Evolutionary conservation across 768 basidiomycete genomes (phyloP), one percentile per base, ranked within the genome.

Genomic region (Kwoniella dejecticola): DNA sequence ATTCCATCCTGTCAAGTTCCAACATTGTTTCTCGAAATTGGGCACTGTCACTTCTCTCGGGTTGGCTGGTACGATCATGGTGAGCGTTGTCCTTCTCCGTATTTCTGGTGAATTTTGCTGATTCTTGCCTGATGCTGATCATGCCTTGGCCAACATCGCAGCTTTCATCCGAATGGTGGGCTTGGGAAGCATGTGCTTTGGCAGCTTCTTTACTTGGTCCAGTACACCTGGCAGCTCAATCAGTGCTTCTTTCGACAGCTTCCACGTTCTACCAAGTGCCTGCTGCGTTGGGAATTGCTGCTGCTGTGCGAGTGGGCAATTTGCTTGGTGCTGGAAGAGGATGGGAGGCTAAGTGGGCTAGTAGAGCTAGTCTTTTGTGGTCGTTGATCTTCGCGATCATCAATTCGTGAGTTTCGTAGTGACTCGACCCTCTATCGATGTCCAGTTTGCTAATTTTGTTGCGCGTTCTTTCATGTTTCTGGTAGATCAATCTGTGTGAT

Each of bases 151-250:
- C 23, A 15, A 29, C 46, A n/a, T 29, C 31, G 26, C 27, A 74
- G 72, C 46, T 75, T 3, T 90, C 90, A 0, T 87, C 86, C 3
- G 95, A 96, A 78, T 98, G 94, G 95, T 97, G 94, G 92, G 88
- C 89, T 38, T 95, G 95, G 95, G 93, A 96, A 79, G 83, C 78
- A 78, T 83, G 29, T 49, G 70, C 66, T 27, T 68, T 69, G 49
- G 54, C 76, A 15, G 72, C 72, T 2, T 73, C 69, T 26, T 47
- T 89, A 44, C 79, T 96, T 0, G 91, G 94, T 0, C 87, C 94
- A 1, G 83, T 85, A 4, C 81, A 85, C 6, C 84, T 99, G 2
- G 96, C 96, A 0, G 86, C 91, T 0, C 94, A 98, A 75, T 91
- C 90, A 0, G 87, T 97, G 1, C 82, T 98, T 12, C 82, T 70